These are phyloP conservation scores for Cornus suecica DNA, from an alignment of 148 eudicot genomes.

Conservation along the genomic window DNA sequence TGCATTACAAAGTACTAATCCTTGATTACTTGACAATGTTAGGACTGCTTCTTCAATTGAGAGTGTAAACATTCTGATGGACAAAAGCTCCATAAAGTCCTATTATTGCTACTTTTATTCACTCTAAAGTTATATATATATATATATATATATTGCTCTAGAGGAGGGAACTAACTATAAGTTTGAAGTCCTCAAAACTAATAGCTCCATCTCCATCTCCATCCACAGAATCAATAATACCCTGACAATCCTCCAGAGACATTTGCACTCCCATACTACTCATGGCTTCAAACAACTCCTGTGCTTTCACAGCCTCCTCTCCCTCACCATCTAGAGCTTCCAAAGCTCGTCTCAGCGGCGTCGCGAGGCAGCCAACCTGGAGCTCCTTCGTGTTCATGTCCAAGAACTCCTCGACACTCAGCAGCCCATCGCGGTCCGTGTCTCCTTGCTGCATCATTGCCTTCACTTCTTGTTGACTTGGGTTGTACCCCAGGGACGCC, in stretches of 20 bases:
- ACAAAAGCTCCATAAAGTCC: not conserved
- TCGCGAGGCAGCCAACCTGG: conserved; percentile 27
- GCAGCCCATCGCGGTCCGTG: conserved; percentile 25
- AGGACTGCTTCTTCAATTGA: no score
- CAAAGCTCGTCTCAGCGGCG: conserved; percentile 19
- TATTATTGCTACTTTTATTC: not conserved
- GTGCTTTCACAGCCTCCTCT: conserved; percentile 22
- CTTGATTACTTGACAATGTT: no score
- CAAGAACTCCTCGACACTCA: conserved; percentile 36
- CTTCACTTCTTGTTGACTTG: conserved; percentile 28
- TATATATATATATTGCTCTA: conserved; percentile 5
- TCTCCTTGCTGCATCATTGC: conserved; percentile 35
- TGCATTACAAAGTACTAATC: no score
- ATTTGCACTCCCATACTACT: conserved; percentile 32
- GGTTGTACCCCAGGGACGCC: conserved; percentile 44
- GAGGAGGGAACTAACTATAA: conserved; percentile 29
- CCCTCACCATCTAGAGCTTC: conserved; percentile 22
- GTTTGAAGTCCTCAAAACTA: conserved; percentile 38
- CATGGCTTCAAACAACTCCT: conserved; percentile 31
- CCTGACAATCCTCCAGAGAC: conserved; percentile 27
- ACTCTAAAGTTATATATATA: not conserved
- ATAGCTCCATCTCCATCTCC: conserved; percentile 42
- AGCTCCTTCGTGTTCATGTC: conserved; percentile 38
- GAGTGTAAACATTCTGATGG: not conserved
- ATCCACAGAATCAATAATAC: conserved; percentile 36